Percentiles rank a stretch among this genome's conserved stretches.
phyloP scores from a whole-genome alignment of 352 stramenopile species.

The Peronospora belbahrii region DNA sequence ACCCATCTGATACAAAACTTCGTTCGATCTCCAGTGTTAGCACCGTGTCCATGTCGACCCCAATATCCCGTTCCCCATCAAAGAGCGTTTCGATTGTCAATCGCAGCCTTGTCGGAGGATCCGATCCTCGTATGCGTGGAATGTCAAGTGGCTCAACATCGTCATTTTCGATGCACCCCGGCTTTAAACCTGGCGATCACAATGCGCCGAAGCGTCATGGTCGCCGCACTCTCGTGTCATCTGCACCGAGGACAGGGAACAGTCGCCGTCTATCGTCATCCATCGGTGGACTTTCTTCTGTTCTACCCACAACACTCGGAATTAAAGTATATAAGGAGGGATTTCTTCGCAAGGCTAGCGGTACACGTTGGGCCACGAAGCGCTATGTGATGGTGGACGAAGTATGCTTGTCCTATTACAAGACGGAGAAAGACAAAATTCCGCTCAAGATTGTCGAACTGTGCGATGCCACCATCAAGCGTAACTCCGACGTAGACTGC shows the following conservation, averaged over 20 bases:
- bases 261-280: slow-evolving; percentile 37
- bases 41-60: slow-evolving; percentile 30
- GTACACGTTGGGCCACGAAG: slow-evolving; percentile 76
- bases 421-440: slow-evolving; percentile 75
- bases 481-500: slow-evolving; percentile 73
- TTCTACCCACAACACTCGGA: slow-evolving; percentile 61
- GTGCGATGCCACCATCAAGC: slow-evolving; percentile 73
- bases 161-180: slow-evolving; percentile 57
- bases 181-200: slow-evolving; percentile 44
- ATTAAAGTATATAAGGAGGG: slow-evolving; percentile 78
- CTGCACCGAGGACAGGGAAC: slow-evolving; percentile 33
- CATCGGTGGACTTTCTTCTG: slow-evolving; percentile 35
- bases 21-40: slow-evolving; percentile 48
- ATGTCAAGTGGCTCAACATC: slow-evolving; percentile 30
- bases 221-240: slow-evolving; percentile 63
- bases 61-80: slow-evolving; percentile 41
- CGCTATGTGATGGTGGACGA: slow-evolving; percentile 86
- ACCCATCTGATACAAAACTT: slow-evolving; percentile 39
- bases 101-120: slow-evolving; percentile 19
- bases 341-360: slow-evolving; percentile 76
- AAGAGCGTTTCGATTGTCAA: slow-evolving; percentile 33
- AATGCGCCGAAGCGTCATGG: slow-evolving; percentile 37
- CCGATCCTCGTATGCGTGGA: slow-evolving; percentile 28
- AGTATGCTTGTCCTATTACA: slow-evolving; percentile 81
- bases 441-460: slow-evolving; percentile 81